Base-by-base conservation (phyloP, 164 flowering plant genomes). In the Platanus orientalis region DNA sequence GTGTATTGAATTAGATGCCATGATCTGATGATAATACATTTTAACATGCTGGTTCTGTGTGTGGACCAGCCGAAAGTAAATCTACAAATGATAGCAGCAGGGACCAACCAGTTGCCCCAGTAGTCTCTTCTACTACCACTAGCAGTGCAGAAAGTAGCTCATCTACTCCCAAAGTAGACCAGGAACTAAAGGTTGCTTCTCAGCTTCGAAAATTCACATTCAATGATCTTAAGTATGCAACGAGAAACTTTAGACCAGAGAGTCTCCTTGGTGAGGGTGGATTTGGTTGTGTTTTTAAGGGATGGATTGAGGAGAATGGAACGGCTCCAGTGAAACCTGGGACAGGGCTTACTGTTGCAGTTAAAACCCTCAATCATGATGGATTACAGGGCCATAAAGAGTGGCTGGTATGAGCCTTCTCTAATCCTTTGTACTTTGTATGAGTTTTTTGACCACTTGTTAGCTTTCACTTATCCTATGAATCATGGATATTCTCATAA, bases 321-420 rank as follows among this genome's bases (percentile, higher is more conserved):
- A 91, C 97, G 20, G 97, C 87, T 59, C 89, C 97, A 3, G 92
- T 87, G 28, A 91, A 85, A 78, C 96, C 97, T 53, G 97, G 97
- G 42, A 91, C 94, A n/a, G 97, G 97, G 52, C 92, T 89, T 68
- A 89, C 97, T 21, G 97, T 91, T 70, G 97, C 97, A 39, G 97
- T 91, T 54, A 91, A 91, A 78, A 91, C 97, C 52, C 87, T 91
- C 54, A 91, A 91, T 61, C 97, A 89, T 68, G 97, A 91, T 79
- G 96, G 96, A 30, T 96, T 91, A 58, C 97, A 91, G 81, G 97
- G 97, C 68, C 97, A 91, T 72, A 91, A 87, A 79, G 97, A 91
- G 74, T 91, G 97, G 97, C 83, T 91, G 93, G 97, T 91, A 68
- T 42, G 83, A 28, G 62, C 17, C 60, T 30, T 42, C 45, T 39